Percentiles rank a stretch among this genome's conserved stretches.
Conservation (phyloP, 192 early-diverging fungal species). For the Coemansia sp. region DNA sequence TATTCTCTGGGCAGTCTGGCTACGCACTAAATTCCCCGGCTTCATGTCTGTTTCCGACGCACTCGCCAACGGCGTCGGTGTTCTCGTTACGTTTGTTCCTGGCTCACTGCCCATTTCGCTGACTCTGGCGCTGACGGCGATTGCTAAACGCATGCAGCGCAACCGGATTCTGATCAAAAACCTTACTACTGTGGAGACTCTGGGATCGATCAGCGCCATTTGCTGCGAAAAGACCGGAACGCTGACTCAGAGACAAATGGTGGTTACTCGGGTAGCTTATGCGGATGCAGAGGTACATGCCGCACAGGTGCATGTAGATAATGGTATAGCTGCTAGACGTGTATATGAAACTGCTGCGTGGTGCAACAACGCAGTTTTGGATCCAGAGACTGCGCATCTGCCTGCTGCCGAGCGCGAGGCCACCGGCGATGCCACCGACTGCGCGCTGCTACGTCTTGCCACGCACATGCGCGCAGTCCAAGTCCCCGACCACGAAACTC, state of each 20-base stretch:
- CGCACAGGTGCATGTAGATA: neutral
- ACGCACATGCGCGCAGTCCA: conserved; percentile 21
- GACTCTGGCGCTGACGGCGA: conserved; percentile 72
- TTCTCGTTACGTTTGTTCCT: conserved; percentile 76
- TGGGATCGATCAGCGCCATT: conserved; percentile 76
- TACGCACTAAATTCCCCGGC: conserved; percentile 58
- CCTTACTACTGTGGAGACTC: conserved; percentile 84
- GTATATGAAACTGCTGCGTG: conserved; percentile 55
- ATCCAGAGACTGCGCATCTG: conserved; percentile 45
- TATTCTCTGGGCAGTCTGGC: conserved; percentile 60
- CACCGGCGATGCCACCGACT: conserved; percentile 86
- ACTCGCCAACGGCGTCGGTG: conserved; percentile 62
- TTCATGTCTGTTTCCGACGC: conserved; percentile 59
- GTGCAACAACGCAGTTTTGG: conserved; percentile 73
- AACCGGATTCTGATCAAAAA: conserved; percentile 77
- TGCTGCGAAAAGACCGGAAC: conserved; percentile 94
- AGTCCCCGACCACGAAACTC: conserved; percentile 16
- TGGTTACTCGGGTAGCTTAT: conserved; percentile 35
- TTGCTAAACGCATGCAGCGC: conserved; percentile 75
- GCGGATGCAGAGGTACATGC: conserved; percentile 32
- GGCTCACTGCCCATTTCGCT: conserved; percentile 82
- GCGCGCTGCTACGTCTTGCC: conserved; percentile 75
- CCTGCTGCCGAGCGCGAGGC: conserved; percentile 62
- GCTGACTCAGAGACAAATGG: conserved; percentile 80
- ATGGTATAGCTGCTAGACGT: conserved; percentile 18